Conservation (phyloP, 768 basidiomycete species). For the Lactarius sp. region DNA sequence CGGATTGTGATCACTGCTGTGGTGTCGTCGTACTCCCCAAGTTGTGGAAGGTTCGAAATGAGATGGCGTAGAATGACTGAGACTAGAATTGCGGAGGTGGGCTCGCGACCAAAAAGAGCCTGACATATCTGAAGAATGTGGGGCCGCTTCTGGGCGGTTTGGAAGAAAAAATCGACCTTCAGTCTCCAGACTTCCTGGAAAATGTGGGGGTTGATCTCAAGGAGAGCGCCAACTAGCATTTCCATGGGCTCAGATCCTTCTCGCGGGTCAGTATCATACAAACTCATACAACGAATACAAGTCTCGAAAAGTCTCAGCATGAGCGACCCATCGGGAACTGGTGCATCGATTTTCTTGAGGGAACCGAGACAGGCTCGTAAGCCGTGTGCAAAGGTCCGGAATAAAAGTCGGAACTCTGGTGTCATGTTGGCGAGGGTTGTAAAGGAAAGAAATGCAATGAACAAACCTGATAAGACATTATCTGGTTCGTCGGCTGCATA, state of each 20-base stretch:
- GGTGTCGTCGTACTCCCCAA: conserved; percentile 82
- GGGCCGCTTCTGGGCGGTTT: conserved; percentile 68
- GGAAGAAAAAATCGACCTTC: conserved; percentile 88
- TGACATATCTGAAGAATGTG: conserved; percentile 82
- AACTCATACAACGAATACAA: conserved; percentile 75
- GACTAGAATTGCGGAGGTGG: conserved; percentile 73
- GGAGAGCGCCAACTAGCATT: conserved; percentile 65
- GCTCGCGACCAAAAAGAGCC: conserved; percentile 71
- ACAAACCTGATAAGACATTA: conserved; percentile 71
- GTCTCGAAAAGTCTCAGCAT: conserved; percentile 86
- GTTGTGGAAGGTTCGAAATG: conserved; percentile 69
- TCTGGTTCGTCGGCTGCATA: conserved; percentile 81
- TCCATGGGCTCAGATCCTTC: conserved; percentile 80
- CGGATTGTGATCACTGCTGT: conserved; percentile 82
- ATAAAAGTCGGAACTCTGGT: conserved; percentile 79
- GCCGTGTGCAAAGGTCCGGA: conserved; percentile 84
- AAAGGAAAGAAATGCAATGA: conserved; percentile 4
- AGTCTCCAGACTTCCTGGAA: conserved; percentile 96
- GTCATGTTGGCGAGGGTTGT: conserved; percentile 14
- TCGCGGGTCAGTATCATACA: conserved; percentile 70
- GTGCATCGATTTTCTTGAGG: conserved; percentile 74
- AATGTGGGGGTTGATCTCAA: conserved; percentile 83
- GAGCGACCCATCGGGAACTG: conserved; percentile 77
- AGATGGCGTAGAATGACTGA: conserved; percentile 87
- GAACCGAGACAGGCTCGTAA: conserved; percentile 74